phyloP scores from a whole-genome alignment of 768 basidiomycete genomes.

The Crucibulum laeve region DNA sequence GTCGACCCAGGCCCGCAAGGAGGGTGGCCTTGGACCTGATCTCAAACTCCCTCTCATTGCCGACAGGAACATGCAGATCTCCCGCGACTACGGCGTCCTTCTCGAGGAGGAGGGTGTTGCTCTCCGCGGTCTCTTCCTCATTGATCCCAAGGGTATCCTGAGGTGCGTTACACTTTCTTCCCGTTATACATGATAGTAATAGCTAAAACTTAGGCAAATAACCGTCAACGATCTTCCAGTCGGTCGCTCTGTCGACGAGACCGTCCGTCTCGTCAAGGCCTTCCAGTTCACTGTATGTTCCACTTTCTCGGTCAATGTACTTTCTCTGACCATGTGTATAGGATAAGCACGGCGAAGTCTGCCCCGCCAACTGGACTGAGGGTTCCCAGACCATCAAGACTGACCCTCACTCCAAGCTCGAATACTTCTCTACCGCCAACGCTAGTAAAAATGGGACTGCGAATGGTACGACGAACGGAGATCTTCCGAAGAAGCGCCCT shows the following conservation, averaged over 20 bases:
- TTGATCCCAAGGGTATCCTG: conserved; percentile 78
- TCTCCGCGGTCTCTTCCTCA: conserved; percentile 82
- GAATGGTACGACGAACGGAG: conserved; percentile 14
- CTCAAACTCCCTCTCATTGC: conserved; percentile 81
- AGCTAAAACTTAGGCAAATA: conserved; percentile 50
- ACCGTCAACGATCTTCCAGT: conserved; percentile 92
- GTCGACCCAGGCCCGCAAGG: conserved; percentile 75
- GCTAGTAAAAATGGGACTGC: conserved; percentile 27
- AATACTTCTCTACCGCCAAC: conserved; percentile 56
- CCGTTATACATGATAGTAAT: background rate
- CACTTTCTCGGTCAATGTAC: background rate
- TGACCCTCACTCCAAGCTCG: conserved; percentile 65
- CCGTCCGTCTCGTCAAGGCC: conserved; percentile 84
- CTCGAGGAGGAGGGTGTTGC: conserved; percentile 87
- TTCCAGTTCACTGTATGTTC: conserved; percentile 81
- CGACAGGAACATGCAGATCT: conserved; percentile 74
- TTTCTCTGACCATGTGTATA: conserved; percentile 15
- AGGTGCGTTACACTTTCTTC: conserved; percentile 34
- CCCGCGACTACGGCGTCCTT: conserved; percentile 84
- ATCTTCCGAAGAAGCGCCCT: conserved; percentile 48
- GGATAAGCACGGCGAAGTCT: conserved; percentile 91
- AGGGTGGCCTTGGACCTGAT: conserved; percentile 88
- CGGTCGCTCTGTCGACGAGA: conserved; percentile 94
- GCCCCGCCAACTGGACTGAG: conserved; percentile 88
- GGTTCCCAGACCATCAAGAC: conserved; percentile 81